Conservation (phyloP, 805 yeast species). For the Saccharomycopsis vini region DNA sequence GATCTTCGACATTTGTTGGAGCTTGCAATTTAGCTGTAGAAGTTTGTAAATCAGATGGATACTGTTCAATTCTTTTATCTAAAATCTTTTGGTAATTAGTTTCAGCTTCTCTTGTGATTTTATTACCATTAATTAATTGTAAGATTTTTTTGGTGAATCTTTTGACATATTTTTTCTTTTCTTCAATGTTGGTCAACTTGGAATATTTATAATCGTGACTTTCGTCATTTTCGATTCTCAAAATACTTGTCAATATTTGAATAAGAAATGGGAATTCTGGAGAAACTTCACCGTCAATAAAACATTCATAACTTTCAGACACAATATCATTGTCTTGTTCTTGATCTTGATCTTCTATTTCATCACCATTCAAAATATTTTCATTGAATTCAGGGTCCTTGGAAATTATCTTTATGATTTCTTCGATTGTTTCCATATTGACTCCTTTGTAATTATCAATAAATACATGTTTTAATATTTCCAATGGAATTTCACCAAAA, state of each 20-base stretch:
- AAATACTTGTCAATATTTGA: constrained; percentile 39
- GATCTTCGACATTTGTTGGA: constrained; percentile 1
- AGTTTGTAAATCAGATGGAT: constrained; percentile 30
- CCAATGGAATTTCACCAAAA: constrained; percentile 63
- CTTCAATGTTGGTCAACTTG: constrained; percentile 19
- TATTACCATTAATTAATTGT: constrained; percentile 46
- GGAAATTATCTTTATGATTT: constrained; percentile 30
- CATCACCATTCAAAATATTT: constrained; percentile 23
- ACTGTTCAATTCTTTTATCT: constrained; percentile 33
- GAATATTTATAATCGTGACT: constrained; percentile 23
- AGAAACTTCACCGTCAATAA: constrained; percentile 43
- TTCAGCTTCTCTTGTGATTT: constrained; percentile 33
- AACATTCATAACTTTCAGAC: constrained; percentile 56
- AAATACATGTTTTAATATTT: constrained; percentile 33
- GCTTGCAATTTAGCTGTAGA: background rate
- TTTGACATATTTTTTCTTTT: constrained; percentile 28
- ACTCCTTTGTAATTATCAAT: constrained; percentile 20
- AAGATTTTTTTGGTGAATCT: constrained; percentile 51
- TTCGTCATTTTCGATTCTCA: constrained; percentile 23
- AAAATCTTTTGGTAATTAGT: constrained; percentile 29
- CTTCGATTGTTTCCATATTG: constrained; percentile 27
- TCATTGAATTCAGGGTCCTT: constrained; percentile 28
- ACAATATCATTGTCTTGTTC: constrained; percentile 28
- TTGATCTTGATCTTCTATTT: constrained; percentile 17
- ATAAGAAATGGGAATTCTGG: constrained; percentile 50